Evolutionary conservation across 169 alveolate genomes (phyloP).

Genomic region (Theileria sp.): DNA sequence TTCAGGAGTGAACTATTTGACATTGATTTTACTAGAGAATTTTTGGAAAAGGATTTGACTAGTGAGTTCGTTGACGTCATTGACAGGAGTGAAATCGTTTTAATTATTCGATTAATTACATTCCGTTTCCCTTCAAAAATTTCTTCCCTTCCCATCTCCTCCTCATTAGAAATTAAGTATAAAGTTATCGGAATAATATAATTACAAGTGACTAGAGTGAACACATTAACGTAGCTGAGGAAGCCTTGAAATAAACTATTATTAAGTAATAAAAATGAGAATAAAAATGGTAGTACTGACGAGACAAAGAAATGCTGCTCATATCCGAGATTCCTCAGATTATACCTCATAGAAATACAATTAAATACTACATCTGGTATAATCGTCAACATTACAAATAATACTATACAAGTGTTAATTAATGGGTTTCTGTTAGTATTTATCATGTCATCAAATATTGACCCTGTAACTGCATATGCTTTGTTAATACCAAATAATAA

Average conservation of each 20-base stretch:
- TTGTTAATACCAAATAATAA: constrained; percentile 61
- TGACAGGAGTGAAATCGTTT: background rate
- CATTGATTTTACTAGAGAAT: background rate
- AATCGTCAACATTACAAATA: constrained; percentile 68
- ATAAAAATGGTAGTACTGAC: constrained; percentile 68
- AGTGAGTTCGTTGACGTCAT: background rate
- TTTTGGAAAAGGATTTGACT: background rate
- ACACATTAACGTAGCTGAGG: constrained; percentile 60
- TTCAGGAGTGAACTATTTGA: too few species aligned
- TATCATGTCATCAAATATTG: constrained; percentile 13
- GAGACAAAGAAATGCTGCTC: constrained; percentile 65
- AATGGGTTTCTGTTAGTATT: constrained; percentile 12
- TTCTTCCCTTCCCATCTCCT: background rate
- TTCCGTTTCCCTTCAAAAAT: background rate
- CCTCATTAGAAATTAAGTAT: constrained; percentile 43
- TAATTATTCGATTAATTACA: background rate
- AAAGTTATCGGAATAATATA: constrained; percentile 68
- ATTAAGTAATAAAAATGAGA: constrained; percentile 71
- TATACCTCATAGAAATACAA: constrained; percentile 70
- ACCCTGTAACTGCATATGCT: constrained; percentile 38
- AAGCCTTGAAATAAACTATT: constrained; percentile 57
- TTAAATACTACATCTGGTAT: constrained; percentile 74
- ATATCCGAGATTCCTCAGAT: constrained; percentile 73
- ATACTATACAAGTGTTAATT: constrained; percentile 62
- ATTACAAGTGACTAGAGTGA: constrained; percentile 71